Base-by-base conservation (phyloP, 768 basidiomycete genomes). In the Ephemerocybe angulata region DNA sequence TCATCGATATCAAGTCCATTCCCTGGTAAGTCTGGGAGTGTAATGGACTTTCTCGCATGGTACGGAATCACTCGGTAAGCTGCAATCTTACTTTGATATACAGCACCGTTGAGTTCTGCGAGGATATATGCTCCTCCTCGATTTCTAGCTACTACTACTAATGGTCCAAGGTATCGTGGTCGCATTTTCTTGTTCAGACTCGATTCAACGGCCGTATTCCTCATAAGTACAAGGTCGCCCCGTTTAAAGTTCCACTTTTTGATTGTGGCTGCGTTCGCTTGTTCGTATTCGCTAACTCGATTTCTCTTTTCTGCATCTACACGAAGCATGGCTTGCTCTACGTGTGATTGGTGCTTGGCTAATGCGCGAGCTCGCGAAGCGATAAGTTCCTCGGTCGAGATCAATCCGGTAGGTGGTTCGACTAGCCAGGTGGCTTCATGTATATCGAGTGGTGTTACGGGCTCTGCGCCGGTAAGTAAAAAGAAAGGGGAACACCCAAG, bases 111-210 rank as follows among this genome's bases (percentile, higher is more conserved):
- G 6, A 70, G 40, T 53, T 69, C 65, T 1, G 60, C 57, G 1
- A 70, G 44, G 12, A 64, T 53, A n/a, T 58, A 58, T 7, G 53
- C 54, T 11, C 61, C 57, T 13, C 59, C 59, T 53, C 41, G 48
- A 21, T 57, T 60, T 11, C 53, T 50, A n/a, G 54, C 29, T 8
- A 66, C 48, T 1, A 71, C 62, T 17, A 63, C 53, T 53, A 62
- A 62, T 1, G 67, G 67, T 6, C 67, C 69, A 6, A 66, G 44
- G 44, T 70, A 70, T 1, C 59, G 50, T 2, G 60, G 58, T 30
- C 59, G 63, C 1, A 46, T 52, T 40, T 70, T 70, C 0, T 49
- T 28, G 2, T 41, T 40, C 13, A 57, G 27, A 29, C 22, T 24
- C 17, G 60, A 67, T 40, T 73, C 70, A 11, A 68, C 58, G 0